These are phyloP conservation scores for Coprinopsis sp. DNA, from an alignment of 768 basidiomycete species.

Conservation along the genomic window DNA sequence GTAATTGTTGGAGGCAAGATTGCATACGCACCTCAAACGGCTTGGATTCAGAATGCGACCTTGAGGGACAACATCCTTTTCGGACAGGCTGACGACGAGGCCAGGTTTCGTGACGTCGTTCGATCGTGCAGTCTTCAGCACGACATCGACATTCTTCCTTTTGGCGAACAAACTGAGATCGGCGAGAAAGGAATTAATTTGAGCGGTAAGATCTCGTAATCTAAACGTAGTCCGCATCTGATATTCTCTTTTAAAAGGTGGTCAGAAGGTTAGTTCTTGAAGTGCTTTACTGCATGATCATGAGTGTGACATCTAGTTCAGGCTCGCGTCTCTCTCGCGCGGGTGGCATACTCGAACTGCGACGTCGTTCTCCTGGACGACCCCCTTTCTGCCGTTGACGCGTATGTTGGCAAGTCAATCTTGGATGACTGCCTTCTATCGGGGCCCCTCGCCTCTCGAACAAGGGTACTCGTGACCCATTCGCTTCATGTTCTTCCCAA, in stretches of 20 bases:
- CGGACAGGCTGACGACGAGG: slow-evolving; percentile 59
- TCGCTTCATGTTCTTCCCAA: slow-evolving; percentile 52
- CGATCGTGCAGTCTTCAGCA: slow-evolving; percentile 63
- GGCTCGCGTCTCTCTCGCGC: slow-evolving; percentile 69
- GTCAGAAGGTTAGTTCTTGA: too few relatives aligned
- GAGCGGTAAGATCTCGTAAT: slow-evolving; percentile 44
- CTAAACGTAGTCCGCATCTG: too few relatives aligned
- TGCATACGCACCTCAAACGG: not conserved
- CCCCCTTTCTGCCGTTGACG: slow-evolving; percentile 75
- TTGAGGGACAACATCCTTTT: slow-evolving; percentile 73
- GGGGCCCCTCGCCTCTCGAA: slow-evolving; percentile 49
- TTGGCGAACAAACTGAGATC: slow-evolving; percentile 67
- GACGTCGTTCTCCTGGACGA: slow-evolving; percentile 80
- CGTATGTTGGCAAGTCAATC: slow-evolving; percentile 66
- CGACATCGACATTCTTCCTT: slow-evolving; percentile 66
- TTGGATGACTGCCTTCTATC: slow-evolving; percentile 57
- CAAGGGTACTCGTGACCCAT: slow-evolving; percentile 60
- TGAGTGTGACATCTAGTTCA: too few relatives aligned
- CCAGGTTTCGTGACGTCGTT: slow-evolving; percentile 50
- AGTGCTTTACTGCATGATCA: too few relatives aligned
- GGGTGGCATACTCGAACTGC: slow-evolving; percentile 69
- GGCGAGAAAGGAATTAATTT: slow-evolving; percentile 76
- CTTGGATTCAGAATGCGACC: slow-evolving; percentile 64
- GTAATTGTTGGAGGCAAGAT: not conserved
- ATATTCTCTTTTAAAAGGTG: too few relatives aligned